These are phyloP conservation scores for Teunomyces kruisii DNA, from an alignment of 805 yeast species.

Conservation along the genomic window DNA sequence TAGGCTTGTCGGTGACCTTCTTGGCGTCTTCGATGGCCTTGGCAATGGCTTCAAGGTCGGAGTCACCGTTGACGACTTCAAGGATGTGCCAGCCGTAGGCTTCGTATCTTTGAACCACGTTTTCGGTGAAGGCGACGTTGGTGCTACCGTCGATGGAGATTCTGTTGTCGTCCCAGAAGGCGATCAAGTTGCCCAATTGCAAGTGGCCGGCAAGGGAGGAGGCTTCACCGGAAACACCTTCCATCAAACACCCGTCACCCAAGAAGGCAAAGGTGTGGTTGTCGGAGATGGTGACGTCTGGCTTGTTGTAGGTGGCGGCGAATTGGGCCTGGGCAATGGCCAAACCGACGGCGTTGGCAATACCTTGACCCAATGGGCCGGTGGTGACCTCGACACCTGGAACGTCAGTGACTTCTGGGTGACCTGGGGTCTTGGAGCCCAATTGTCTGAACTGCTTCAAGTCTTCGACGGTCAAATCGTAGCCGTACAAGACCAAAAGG, in stretches of 20 bases:
- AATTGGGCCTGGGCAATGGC: constrained; percentile 92
- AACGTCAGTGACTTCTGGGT: constrained; percentile 82
- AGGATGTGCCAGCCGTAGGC: constrained; percentile 93
- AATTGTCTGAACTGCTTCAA: constrained; percentile 88
- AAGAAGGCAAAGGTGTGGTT: constrained; percentile 75
- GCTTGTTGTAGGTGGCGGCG: constrained; percentile 93
- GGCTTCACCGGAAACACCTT: constrained; percentile 96
- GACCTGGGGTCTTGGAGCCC: constrained; percentile 93
- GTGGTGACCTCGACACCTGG: constrained; percentile 97
- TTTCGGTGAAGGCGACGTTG: constrained; percentile 87
- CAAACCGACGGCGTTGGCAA: constrained; percentile 91
- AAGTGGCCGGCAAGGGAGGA: constrained; percentile 95
- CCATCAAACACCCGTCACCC: constrained; percentile 98
- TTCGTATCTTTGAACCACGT: constrained; percentile 79
- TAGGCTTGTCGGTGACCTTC: constrained; percentile 77
- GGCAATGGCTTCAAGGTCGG: constrained; percentile 67
- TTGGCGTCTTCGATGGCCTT: constrained; percentile 81
- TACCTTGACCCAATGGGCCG: constrained; percentile 99
- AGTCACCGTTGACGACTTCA: constrained; percentile 77
- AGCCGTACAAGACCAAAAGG: constrained; percentile 83
- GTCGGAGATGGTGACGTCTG: constrained; percentile 70
- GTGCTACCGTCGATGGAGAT: constrained; percentile 96
- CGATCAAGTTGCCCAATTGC: constrained; percentile 88
- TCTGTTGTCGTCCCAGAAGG: constrained; percentile 94
- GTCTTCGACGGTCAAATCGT: constrained; percentile 77